A percentile compares a stretch with the other conserved stretches of the same genome.
Evolutionary conservation across 2,329 filamentous ascomycete species (phyloP).

Genomic region (Didymella segeticola): DNA sequence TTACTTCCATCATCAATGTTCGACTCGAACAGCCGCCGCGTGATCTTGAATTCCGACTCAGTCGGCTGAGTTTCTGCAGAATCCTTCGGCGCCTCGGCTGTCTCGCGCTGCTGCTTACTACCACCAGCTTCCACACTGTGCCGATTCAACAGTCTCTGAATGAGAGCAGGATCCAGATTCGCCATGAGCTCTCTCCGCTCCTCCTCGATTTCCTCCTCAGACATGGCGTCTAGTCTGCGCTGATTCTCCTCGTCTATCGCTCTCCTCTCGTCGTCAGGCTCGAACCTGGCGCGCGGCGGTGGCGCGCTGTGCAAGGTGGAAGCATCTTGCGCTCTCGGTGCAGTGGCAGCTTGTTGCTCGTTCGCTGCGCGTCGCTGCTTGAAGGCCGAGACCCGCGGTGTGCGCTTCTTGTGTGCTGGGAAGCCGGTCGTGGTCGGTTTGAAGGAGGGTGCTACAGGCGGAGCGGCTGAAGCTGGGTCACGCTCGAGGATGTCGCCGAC

Average conservation of each 20-base stretch:
- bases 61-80: slow-evolving; percentile 17
- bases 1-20: slow-evolving; percentile 14
- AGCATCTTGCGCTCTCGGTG: slow-evolving; percentile 23
- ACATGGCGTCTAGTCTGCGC: slow-evolving; percentile 77
- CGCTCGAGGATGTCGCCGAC: slow-evolving; percentile 84
- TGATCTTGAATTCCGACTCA: background rate
- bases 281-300: slow-evolving; percentile 22
- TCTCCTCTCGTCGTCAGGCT: slow-evolving; percentile 65
- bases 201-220: slow-evolving; percentile 77
- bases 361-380: slow-evolving; percentile 68
- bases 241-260: slow-evolving; percentile 85
- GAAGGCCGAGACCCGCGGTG: slow-evolving; percentile 72
- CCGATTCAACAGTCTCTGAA: slow-evolving; percentile 77
- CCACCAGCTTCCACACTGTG: slow-evolving; percentile 75
- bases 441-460: slow-evolving; percentile 68
- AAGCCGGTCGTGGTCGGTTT: slow-evolving; percentile 72
- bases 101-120: slow-evolving; percentile 49
- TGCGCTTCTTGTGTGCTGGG: slow-evolving; percentile 84
- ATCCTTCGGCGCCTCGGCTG: slow-evolving; percentile 5
- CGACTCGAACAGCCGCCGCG: slow-evolving; percentile 1
- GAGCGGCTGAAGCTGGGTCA: slow-evolving; percentile 63
- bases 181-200: slow-evolving; percentile 81
- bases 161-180: slow-evolving; percentile 74
- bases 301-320: slow-evolving; percentile 16
- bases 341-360: slow-evolving; percentile 24